Base-by-base conservation (phyloP, 2,329 filamentous ascomycete genomes). In the Fusarium succisae region DNA sequence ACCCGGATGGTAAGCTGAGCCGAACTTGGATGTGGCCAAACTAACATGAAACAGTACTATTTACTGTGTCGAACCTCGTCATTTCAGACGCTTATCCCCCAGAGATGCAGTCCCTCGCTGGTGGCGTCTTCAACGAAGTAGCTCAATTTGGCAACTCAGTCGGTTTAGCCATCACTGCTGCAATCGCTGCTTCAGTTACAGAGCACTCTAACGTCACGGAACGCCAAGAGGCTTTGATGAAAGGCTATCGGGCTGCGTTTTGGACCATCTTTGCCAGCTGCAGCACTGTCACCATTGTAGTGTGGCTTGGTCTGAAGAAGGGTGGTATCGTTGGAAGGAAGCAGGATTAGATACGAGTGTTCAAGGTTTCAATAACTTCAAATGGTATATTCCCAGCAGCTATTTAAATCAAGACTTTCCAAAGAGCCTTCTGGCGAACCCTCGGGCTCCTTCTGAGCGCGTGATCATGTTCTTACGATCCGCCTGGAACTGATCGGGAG, bases 51-150 rank as follows among this genome's bases (percentile, higher is more conserved):
- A 18, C 50, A 79, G 86, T 88, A 0, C 81, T 91, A 1, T 91
- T 89, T 73, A 91, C 87, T 0, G 85, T 90, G 0, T 87, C 85
- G 0, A 84, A 87, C 47, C 82, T 91, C 4, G 82, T 90, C 8
- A 87, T 91, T 7, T 86, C 86, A 1, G 85, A 88, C 32, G 86
- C 84, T 2, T 90, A 90, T 66, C 87, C 88, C 0, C 80, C 84
- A 1, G 82, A 88, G 24, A 86, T 84, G 5, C 89, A 91, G 65
- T 88, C 87, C 0, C 82, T 91, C 1, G 90, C 88, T 1, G 89
- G 89, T 0, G 89, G 86, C 0, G 87, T 91, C 0, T 91, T 91
- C 79, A 90, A 89, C 59, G 89, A 87, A 5, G 83, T 89, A 2
- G 84, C 85, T 1, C 88, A 91, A 63, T 87, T 91, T 63, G 90